These are phyloP conservation scores for Colletotrichum shisoi DNA, from an alignment of 2,329 filamentous ascomycete genomes.

Conservation along the genomic window DNA sequence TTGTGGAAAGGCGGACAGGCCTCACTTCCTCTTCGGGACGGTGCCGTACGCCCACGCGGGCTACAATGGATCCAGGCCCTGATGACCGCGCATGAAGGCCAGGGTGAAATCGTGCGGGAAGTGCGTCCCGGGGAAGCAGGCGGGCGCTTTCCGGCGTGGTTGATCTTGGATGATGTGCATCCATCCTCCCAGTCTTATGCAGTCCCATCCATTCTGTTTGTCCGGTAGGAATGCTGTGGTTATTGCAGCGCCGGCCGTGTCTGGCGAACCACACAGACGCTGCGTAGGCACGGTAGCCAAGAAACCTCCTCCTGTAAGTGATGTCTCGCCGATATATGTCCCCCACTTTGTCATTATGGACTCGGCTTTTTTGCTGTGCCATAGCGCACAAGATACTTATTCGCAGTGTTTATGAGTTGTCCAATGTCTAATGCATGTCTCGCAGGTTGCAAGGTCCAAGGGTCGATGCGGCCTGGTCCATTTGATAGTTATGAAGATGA, in stretches of 20 bases:
- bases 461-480: constrained; percentile 34
- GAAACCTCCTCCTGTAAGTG: constrained; percentile 26
- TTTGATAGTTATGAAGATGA: constrained; percentile 32
- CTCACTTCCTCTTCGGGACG: constrained; percentile 30
- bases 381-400: constrained; percentile 35
- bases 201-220: constrained; percentile 45
- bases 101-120: constrained; percentile 50
- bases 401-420: constrained; percentile 39
- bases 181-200: constrained; percentile 43
- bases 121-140: constrained; percentile 52
- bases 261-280: constrained; percentile 20
- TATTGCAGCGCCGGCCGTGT: constrained; percentile 34
- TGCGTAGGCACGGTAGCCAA: constrained; percentile 24
- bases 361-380: constrained; percentile 23
- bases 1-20: constrained; percentile 29
- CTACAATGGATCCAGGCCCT: constrained; percentile 48
- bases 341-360: constrained; percentile 31
- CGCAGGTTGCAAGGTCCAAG: constrained; percentile 37
- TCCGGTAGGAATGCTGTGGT: constrained; percentile 42
- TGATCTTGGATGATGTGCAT: constrained; percentile 53
- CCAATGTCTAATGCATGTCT: constrained; percentile 40
- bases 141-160: constrained; percentile 49
- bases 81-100: constrained; percentile 47
- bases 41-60: constrained; percentile 27
- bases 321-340: constrained; percentile 26